Percentiles rank a stretch among this genome's conserved stretches.
Evolutionary conservation across 2,329 filamentous ascomycete genomes (phyloP).

Genomic region (Fusarium redolens): DNA sequence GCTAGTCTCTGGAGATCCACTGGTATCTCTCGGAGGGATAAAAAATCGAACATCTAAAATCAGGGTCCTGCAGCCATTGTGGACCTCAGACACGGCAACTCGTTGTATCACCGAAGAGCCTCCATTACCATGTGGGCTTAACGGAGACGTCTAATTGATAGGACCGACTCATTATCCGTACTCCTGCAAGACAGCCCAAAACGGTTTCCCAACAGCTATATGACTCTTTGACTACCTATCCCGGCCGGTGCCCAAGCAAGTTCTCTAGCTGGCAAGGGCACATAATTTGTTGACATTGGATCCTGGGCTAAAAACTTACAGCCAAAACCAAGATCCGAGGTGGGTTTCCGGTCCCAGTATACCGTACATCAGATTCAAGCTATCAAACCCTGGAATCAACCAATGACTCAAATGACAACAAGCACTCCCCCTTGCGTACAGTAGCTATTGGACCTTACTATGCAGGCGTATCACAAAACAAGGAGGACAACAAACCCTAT

Average conservation of each 20-base stretch:
- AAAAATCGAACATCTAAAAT: slow-evolving; percentile 27
- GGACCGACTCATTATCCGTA: slow-evolving; percentile 28
- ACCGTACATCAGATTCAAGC: slow-evolving; percentile 21
- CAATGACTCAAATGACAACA: slow-evolving; percentile 33
- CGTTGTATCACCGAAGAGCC: slow-evolving; percentile 44
- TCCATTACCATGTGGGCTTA: slow-evolving; percentile 44
- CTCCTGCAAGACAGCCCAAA: slow-evolving; percentile 24
- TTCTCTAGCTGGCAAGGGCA: slow-evolving; percentile 18
- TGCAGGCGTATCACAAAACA: slow-evolving; percentile 2
- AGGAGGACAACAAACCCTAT: slow-evolving; percentile 5
- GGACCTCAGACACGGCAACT: slow-evolving; percentile 26
- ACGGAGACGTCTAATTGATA: slow-evolving; percentile 32
- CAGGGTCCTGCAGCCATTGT: slow-evolving; percentile 39
- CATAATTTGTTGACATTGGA: slow-evolving; percentile 4
- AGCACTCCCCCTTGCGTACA: slow-evolving; percentile 23
- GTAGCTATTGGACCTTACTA: slow-evolving; percentile 13
- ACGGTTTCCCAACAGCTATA: slow-evolving; percentile 27
- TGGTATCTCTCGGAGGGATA: slow-evolving; percentile 18
- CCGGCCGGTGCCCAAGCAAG: slow-evolving; percentile 20
- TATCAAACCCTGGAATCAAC: slow-evolving; percentile 17
- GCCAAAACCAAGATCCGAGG: slow-evolving; percentile 16
- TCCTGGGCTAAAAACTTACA: slow-evolving; percentile 22
- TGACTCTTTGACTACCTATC: slow-evolving; percentile 35
- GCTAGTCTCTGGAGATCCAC: slow-evolving; percentile 31
- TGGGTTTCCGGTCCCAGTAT: slow-evolving; percentile 22